Base-by-base conservation (phyloP, 192 early-diverging fungal genomes). In the Pilobolus umbonatus region DNA sequence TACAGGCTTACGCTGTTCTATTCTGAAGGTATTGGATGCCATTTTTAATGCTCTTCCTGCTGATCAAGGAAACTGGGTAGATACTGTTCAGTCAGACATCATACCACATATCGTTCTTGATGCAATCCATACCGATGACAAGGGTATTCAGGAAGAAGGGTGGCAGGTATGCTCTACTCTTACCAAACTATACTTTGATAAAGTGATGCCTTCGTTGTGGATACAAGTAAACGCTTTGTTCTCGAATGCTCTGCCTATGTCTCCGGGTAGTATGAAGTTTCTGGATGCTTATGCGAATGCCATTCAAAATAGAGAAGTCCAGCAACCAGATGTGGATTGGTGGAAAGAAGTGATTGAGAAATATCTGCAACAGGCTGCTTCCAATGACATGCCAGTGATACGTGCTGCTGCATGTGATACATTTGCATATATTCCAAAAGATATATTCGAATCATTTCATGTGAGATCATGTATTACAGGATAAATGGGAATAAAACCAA, bases 391-490 rank as follows among this genome's bases (percentile, higher is more conserved):
- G 19, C 54, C 66, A 8, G 26, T 59, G 8, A 63, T 83, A 15
- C 68, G 74, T 44, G 68, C 72, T 6, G 34, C 69, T 15, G 61
- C 68, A 26, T 80, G 81, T 50, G 81, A 80, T 47, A 80, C 67
- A 32, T 60, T 83, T 29, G 76, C 74, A 2, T 53, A 56, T 25
- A 68, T 80, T 24, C 60, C 76, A 1, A 57, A 61, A 10, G 28
- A 57, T 25, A 26, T 74, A 19, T 83, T 80, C 51, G 65, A 72
- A 7, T 46, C 26, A 29, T 42, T 83, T 21, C 44, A 70, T 22
- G 80, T 80, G 68, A 57, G 64, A 63, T 11, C 24, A 28, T 8
- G 17, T 19, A n/a, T 38, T 15, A 17, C 25, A 28, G n/a, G 3
- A 55, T 12, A 22, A 24, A 15, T 4, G 31, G 28, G 26, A 17